Evolutionary conservation across 1,284 basidiomycete genomes (phyloP).

Genomic region (Volvariella volvacea): DNA sequence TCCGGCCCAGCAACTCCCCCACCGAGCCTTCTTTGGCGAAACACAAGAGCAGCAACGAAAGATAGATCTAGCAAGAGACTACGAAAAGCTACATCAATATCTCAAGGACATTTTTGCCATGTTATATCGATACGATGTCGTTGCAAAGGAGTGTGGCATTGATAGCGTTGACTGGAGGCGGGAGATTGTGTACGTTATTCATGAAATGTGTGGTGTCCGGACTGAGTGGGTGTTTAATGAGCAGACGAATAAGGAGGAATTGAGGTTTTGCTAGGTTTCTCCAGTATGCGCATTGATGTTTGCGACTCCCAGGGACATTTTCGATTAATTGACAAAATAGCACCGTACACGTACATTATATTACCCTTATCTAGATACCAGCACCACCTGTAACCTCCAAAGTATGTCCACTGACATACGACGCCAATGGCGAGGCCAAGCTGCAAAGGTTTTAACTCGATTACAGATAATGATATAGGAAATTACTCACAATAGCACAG

Average conservation of each 20-base stretch:
- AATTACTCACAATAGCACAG: conserved; percentile 60
- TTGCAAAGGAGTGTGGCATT: conserved; percentile 23
- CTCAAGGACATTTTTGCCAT: conserved; percentile 24
- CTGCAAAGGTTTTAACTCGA: conserved; percentile 25
- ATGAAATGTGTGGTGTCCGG: neutral
- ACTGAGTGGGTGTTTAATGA: neutral
- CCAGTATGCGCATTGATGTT: neutral
- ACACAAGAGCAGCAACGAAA: neutral
- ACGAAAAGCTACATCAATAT: conserved; percentile 20
- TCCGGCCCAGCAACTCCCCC: conserved; percentile 22
- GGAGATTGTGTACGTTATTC: conserved; percentile 10
- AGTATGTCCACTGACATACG: conserved; percentile 78
- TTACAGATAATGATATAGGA: conserved; percentile 1
- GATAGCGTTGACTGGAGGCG: conserved; percentile 20
- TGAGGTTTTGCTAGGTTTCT: neutral
- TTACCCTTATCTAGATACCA: conserved; percentile 60
- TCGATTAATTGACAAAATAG: too few species aligned
- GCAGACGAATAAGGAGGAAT: neutral
- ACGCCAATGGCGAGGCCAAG: conserved; percentile 70
- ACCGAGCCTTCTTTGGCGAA: conserved; percentile 17
- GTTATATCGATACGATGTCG: conserved; percentile 26
- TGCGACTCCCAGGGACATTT: too few species aligned
- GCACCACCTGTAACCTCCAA: conserved; percentile 75
- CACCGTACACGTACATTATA: too few species aligned
- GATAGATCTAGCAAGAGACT: conserved; percentile 14